phyloP scores from a whole-genome alignment of 768 basidiomycete species.

The Mycena haematopus region DNA sequence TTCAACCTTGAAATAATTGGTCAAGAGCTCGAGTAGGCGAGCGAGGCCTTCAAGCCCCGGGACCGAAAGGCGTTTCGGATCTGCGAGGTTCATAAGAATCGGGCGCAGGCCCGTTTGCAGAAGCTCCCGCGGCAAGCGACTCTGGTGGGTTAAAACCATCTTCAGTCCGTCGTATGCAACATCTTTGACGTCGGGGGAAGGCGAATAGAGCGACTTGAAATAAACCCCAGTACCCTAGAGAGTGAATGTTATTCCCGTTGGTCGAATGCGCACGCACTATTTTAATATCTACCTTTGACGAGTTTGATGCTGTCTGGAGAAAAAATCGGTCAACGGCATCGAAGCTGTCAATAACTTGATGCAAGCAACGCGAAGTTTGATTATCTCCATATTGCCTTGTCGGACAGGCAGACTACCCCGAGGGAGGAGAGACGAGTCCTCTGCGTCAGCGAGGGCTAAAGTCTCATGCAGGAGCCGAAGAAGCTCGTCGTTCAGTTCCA shows the following conservation, averaged over 20 bases:
- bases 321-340: conserved; percentile 94
- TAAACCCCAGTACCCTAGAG: conserved; percentile 91
- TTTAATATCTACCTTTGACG: conserved; percentile 89
- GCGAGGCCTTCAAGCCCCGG: conserved; percentile 93
- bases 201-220: conserved; percentile 97
- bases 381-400: conserved; percentile 81
- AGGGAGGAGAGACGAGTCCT: conserved; percentile 82
- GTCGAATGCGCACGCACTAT: conserved; percentile 21
- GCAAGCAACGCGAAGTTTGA: conserved; percentile 91
- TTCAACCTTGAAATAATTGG: conserved; percentile 99
- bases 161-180: conserved; percentile 93
- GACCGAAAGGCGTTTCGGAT: conserved; percentile 92
- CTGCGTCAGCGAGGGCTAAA: conserved; percentile 93
- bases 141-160: conserved; percentile 88
- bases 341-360: conserved; percentile 93
- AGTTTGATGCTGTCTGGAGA: conserved; percentile 81
- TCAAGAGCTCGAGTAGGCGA: conserved; percentile 89
- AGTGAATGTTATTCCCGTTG: conserved; percentile 1
- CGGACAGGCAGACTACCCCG: conserved; percentile 66
- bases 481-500: conserved; percentile 92
- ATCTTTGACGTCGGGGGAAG: conserved; percentile 89
- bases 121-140: conserved; percentile 91
- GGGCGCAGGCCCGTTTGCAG: conserved; percentile 95
- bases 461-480: conserved; percentile 92
- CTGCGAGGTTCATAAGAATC: conserved; percentile 96